Evolutionary conservation across 139 green algal genomes (phyloP).

Genomic region (Micromonas pusilla): DNA sequence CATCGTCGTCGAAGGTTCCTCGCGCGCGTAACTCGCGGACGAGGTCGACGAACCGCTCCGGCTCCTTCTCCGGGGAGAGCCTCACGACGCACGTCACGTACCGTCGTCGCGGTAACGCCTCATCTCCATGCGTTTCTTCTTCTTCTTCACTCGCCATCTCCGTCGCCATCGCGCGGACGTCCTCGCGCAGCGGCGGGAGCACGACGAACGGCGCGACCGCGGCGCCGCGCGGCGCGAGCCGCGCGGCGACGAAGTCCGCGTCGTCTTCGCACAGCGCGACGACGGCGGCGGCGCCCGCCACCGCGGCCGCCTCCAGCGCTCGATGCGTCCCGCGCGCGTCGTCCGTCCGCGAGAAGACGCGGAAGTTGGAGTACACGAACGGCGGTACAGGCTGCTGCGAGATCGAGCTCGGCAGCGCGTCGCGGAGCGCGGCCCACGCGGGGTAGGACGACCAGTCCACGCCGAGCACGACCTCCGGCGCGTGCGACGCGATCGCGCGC

Average conservation of each 20-base stretch:
- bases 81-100: slow-evolving; percentile 20
- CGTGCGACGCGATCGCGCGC: slow-evolving; percentile 38
- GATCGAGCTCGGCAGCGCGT: background rate
- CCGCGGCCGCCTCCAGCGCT: background rate
- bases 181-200: background rate
- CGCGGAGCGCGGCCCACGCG: slow-evolving; percentile 29
- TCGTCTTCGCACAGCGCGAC: background rate
- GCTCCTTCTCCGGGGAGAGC: slow-evolving; percentile 16
- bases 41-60: slow-evolving; percentile 10
- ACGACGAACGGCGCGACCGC: background rate
- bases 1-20: background rate
- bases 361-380: background rate
- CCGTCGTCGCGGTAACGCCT: background rate
- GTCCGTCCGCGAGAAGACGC: background rate
- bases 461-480: slow-evolving; percentile 41
- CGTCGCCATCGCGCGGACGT: background rate
- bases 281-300: background rate
- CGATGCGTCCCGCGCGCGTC: background rate
- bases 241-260: background rate
- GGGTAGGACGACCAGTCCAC: slow-evolving; percentile 57
- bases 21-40: background rate
- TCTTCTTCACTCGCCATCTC: background rate
- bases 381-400: background rate
- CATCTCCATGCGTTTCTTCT: background rate
- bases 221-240: background rate